phyloP scores from a whole-genome alignment of 805 yeast genomes.

The Wickerhamiella allomyrinae region DNA sequence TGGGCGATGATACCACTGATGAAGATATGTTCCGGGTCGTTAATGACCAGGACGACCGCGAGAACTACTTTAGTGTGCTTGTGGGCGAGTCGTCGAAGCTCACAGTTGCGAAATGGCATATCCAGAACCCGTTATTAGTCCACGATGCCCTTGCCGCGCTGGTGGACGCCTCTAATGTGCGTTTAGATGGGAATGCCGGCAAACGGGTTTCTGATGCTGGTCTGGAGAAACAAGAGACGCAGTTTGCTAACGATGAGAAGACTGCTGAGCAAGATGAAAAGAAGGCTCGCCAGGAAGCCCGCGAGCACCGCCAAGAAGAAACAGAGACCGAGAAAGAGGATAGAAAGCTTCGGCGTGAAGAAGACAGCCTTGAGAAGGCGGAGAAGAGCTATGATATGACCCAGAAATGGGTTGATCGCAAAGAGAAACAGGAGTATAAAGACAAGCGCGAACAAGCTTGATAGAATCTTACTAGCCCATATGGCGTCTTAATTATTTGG shows the following conservation, averaged over 20 bases:
- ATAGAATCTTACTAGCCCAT: neutral
- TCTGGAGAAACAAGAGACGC: neutral
- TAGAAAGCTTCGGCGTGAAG: neutral
- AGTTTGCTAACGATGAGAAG: neutral
- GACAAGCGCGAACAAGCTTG: neutral
- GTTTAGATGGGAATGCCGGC: neutral
- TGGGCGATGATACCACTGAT: constrained; percentile 94
- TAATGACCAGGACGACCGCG: constrained; percentile 40
- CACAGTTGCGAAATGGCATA: constrained; percentile 25
- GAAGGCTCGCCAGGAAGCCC: neutral
- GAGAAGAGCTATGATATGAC: neutral
- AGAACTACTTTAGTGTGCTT: constrained; percentile 15
- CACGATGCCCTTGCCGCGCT: constrained; percentile 13
- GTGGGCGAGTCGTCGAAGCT: constrained; percentile 27
- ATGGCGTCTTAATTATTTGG: no score
- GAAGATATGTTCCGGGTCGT: constrained; percentile 91
- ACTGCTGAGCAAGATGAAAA: neutral
- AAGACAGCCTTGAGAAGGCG: neutral
- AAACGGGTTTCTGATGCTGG: neutral
- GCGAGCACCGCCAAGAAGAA: neutral
- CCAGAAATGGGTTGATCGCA: neutral
- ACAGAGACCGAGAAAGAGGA: neutral
- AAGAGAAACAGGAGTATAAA: neutral
- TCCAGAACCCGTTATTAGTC: constrained; percentile 13
- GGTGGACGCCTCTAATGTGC: neutral